These are phyloP conservation scores for Echinosophora koreensis DNA, from an alignment of 306 rosid species.

Conservation along the genomic window DNA sequence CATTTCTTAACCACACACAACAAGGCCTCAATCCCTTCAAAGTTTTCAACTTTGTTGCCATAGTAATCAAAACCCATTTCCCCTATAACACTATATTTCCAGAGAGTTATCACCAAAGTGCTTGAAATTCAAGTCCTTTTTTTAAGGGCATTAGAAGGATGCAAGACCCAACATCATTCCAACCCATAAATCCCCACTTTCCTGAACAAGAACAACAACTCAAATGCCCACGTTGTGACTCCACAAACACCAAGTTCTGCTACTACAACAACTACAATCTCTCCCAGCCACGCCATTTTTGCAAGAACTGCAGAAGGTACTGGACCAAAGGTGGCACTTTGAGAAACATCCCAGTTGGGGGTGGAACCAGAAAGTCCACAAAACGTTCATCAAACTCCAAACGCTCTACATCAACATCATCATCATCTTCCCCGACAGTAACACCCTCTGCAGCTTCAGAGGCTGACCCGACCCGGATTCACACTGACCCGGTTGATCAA, in stretches of 20 bases:
- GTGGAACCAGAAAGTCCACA: slow-evolving; percentile 80
- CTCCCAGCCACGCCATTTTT: slow-evolving; percentile 97
- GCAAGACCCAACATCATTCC: slow-evolving; percentile 72
- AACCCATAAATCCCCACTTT: slow-evolving; percentile 67
- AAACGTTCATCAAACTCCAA: slow-evolving; percentile 62
- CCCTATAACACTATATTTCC: not conserved
- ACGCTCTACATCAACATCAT: slow-evolving; percentile 52
- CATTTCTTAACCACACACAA: not conserved
- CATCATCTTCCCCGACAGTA: too few relatives aligned
- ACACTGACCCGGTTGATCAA: too few relatives aligned
- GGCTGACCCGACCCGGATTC: slow-evolving; percentile 37
- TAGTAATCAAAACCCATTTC: slow-evolving; percentile 24
- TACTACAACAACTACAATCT: slow-evolving; percentile 98
- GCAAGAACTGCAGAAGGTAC: slow-evolving; percentile 89
- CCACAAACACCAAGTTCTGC: slow-evolving; percentile 90
- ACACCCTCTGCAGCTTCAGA: slow-evolving; percentile 41
- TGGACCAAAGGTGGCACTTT: slow-evolving; percentile 97
- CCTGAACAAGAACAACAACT: slow-evolving; percentile 84
- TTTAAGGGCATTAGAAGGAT: slow-evolving; percentile 7
- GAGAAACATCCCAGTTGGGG: slow-evolving; percentile 90
- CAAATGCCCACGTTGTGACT: slow-evolving; percentile 91
- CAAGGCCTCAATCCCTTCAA: not conserved
- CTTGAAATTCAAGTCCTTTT: slow-evolving; percentile 13
- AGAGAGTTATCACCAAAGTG: not conserved
- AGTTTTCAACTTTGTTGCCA: not conserved